A percentile compares a stretch with the other conserved stretches of the same genome.
These are phyloP conservation scores for Penicillium parvum DNA, from an alignment of 495 filamentous ascomycete species.

Conservation along the genomic window DNA sequence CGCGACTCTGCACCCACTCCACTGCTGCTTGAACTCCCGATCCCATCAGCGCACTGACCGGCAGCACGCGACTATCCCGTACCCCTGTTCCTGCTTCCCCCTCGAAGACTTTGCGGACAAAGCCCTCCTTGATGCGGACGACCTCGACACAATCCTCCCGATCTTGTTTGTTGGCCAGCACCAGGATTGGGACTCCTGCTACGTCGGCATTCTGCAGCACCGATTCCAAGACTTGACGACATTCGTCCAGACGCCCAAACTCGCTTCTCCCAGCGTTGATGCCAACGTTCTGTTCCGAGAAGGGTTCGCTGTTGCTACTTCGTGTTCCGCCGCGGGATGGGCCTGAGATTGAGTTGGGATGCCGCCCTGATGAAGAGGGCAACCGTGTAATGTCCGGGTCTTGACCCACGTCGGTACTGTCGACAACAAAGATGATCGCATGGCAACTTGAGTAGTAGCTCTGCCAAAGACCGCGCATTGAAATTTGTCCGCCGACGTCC, in stretches of 20 bases:
- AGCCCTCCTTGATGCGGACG: conserved; percentile 90
- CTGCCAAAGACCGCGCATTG: conserved; percentile 88
- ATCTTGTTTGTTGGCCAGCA: conserved; percentile 97
- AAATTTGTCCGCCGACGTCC: conserved; percentile 94
- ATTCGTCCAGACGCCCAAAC: conserved; percentile 75
- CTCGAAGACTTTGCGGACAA: conserved; percentile 91
- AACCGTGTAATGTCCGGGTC: conserved; percentile 51
- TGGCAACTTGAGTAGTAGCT: conserved; percentile 91
- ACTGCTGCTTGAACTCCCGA: conserved; percentile 91
- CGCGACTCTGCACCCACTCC: conserved; percentile 86
- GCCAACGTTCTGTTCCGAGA: conserved; percentile 34
- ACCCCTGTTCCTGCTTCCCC: conserved; percentile 81
- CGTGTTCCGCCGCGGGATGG: conserved; percentile 15
- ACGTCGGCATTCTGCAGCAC: conserved; percentile 82
- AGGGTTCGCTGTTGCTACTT: conserved; percentile 14
- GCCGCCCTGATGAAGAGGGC: conserved; percentile 20
- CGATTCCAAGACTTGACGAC: conserved; percentile 76
- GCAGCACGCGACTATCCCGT: conserved; percentile 84
- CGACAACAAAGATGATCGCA: conserved; percentile 95
- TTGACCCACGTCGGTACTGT: conserved; percentile 86
- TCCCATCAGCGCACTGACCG: conserved; percentile 85
- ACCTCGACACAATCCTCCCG: conserved; percentile 97
- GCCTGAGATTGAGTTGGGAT: conserved; percentile 29
- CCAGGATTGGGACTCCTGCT: conserved; percentile 83
- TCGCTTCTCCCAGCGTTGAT: conserved; percentile 47